These are phyloP conservation scores for Urtica urens DNA, from an alignment of 306 rosid genomes.

Conservation along the genomic window DNA sequence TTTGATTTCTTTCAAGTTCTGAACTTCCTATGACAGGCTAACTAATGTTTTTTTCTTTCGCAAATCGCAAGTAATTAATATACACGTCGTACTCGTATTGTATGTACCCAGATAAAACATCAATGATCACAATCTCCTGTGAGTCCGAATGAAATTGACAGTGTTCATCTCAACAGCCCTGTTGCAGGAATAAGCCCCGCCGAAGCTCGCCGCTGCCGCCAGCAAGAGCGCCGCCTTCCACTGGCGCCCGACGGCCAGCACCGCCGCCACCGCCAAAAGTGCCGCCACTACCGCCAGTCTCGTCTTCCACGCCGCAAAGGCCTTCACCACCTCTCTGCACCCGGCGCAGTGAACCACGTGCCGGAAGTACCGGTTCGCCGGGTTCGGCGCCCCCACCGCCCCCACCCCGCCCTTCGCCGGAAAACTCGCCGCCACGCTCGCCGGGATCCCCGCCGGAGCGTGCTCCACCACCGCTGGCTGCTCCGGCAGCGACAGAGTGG, in stretches of 20 bases:
- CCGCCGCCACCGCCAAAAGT: constrained; percentile 40
- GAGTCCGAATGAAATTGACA: constrained; percentile 74
- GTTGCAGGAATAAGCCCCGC: constrained; percentile 64
- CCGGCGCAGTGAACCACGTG: constrained; percentile 78
- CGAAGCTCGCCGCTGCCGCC: constrained; percentile 43
- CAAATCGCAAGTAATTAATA: too few species aligned
- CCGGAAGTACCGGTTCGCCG: constrained; percentile 73
- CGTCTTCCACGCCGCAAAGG: constrained; percentile 64
- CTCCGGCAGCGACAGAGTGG: constrained; percentile 65
- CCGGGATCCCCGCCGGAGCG: constrained; percentile 79
- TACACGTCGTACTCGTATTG: too few species aligned
- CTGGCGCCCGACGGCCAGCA: constrained; percentile 59
- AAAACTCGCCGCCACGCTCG: constrained; percentile 56
- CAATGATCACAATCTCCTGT: constrained; percentile 58
- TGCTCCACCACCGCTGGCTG: constrained; percentile 91
- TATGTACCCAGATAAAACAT: not conserved
- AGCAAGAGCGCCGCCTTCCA: constrained; percentile 60
- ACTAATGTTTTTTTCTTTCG: too few species aligned
- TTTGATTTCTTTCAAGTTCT: too few species aligned
- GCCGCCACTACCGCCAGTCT: constrained; percentile 44
- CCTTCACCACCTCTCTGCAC: constrained; percentile 59
- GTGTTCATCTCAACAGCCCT: constrained; percentile 61
- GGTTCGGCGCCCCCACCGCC: constrained; percentile 66
- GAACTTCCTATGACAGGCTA: too few species aligned
- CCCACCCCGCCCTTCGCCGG: constrained; percentile 90